Evolutionary conservation across 2,329 filamentous ascomycete species (phyloP), one percentile per base, ranked within the genome.

Genomic region (Colletotrichum aenigma): DNA sequence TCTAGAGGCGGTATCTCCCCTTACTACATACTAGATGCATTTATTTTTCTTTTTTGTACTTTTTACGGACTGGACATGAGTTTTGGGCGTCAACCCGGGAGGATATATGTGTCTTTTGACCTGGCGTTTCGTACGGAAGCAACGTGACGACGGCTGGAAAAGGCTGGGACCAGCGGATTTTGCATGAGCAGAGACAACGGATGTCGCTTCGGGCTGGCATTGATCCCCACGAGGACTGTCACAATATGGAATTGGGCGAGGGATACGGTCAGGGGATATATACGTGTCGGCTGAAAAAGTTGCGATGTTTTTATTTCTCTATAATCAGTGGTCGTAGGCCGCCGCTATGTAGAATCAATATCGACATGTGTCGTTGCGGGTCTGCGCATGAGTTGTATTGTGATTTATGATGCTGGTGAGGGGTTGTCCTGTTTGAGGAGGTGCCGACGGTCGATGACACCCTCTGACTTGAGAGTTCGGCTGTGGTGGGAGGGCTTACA

Each of bases 301-400:
- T 73, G 73, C 56, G 56, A 61, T 52, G 69, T 30, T 43, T 28
- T 43, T 18, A 56, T 68, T 48, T 36, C 55, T 73, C 69, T 62
- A 66, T 67, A 73, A 75, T 68, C 32, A 32, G 61, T 21, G 61
- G 68, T 66, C 61, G 24, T 34, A 8, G 38, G 64, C 38, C 26
- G 24, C 48, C 56, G 66, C 34, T 68, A 66, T 71, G 73, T 68
- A 75, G 73, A 75, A 75, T 68, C 73, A 75, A 73, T 75, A 36
- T 73, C 26, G 48, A 62, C 60, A 66, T 71, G 15, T 38, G 60
- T 60, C 52, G 48, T 61, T 71, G 58, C 43, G 43, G 38, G 62
- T 48, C n/a, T 26, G 34, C 21, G 34, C 38, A 21, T 30, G 24
- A 52, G 24, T 28, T 28, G n/a, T 30, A 5, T 28, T 48, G 26